Percentiles rank a stretch among this genome's conserved stretches.
Conservation (phyloP, 2,329 filamentous ascomycete species). For the Penicillium polonicum region DNA sequence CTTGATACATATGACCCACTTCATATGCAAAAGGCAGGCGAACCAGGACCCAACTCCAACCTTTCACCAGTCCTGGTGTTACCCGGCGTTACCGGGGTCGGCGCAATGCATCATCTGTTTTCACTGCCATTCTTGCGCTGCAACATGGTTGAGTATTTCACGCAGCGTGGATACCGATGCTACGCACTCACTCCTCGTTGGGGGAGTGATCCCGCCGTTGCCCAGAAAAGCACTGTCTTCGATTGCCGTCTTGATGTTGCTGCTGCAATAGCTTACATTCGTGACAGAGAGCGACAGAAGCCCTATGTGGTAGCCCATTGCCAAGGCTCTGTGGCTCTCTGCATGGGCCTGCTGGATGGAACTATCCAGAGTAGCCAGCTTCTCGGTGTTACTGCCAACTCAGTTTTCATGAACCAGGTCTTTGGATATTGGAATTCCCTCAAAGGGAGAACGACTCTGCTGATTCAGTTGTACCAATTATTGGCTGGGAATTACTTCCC, state of each 20-base stretch:
- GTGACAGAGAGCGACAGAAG: conserved; percentile 7
- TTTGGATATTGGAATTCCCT: conserved; percentile 21
- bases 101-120: background rate
- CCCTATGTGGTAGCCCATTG: conserved; percentile 23
- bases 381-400: conserved; percentile 21
- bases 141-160: conserved; percentile 12
- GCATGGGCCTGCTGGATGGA: conserved; percentile 21
- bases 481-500: conserved; percentile 19
- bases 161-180: conserved; percentile 2
- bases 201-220: background rate
- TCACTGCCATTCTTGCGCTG: conserved; percentile 5
- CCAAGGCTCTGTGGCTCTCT: conserved; percentile 19
- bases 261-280: conserved; percentile 17
- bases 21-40: background rate
- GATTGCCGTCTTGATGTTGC: conserved; percentile 13
- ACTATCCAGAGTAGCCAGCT: conserved; percentile 16
- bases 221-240: conserved; percentile 1
- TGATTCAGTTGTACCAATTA: conserved; percentile 5
- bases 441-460: conserved; percentile 3
- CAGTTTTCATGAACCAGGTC: conserved; percentile 24
- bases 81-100: conserved; percentile 1
- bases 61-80: conserved; percentile 1
- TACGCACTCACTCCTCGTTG: conserved; percentile 11
- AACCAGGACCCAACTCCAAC: background rate
- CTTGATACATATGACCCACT: background rate